Evolutionary conservation across 2,329 filamentous ascomycete genomes (phyloP), one percentile per base, ranked within the genome.

Genomic region (Nothopassalora personata): DNA sequence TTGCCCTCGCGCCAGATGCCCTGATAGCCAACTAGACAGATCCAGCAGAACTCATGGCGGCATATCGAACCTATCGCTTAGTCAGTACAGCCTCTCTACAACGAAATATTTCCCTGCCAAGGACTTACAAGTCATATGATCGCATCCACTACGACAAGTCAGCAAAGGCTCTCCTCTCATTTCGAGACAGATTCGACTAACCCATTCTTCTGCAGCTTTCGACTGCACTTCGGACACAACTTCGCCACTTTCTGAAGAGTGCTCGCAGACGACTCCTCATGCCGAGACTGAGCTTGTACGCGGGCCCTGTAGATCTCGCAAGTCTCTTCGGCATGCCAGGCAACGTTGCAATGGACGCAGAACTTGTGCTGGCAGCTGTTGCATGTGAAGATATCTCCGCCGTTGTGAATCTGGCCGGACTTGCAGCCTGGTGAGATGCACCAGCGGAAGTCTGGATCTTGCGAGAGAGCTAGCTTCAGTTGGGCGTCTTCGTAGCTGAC

Each of bases 351-450:
- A 11, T 19, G 27, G 5, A 64, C 46, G 46, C 70, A 72, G 13
- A 63, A 58, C 31, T 64, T 59, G 31, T 57, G 34, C 0, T 46
- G 39, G 54, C 70, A 72, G 1, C 15, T 28, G 1, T n/a, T 33
- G 53, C 70, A 72, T 43, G 39, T 53, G 54, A 71, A 65, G 39
- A 69, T 66, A 13, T 68, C 62, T 13, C 61, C 63, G 3, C 59
- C 57, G 8, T 59, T 54, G 28, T 68, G 67, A 19, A 66, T 52
- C 27, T 69, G 67, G 4, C 67, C 68, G 0, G 64, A 66, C 8
- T 59, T 56, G 58, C 66, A 69, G 5, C 11, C 43, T 0, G 57
- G 34, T 10, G 58, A 47, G 18, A 60, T 54, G 39, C 68, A 71
- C 55, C 51, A 66, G 36, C 57, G 56, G 55, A 68, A 69, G 45